Conservation (phyloP, 1,139 yeast genomes). For the Saccharomycopsis phalli region DNA sequence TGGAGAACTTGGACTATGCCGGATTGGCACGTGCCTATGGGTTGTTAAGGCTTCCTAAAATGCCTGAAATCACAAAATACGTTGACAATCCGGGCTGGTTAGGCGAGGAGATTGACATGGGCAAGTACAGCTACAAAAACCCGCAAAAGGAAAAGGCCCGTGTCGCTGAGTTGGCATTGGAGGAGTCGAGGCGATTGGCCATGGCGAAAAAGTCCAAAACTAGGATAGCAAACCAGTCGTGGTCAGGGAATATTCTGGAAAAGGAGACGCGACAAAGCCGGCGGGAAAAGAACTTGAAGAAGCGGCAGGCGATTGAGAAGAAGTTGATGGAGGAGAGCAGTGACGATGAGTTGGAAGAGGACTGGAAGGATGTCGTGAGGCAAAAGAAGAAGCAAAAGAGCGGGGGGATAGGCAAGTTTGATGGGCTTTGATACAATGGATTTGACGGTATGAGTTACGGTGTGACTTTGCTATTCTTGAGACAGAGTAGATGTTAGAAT, state of each 20-base stretch:
- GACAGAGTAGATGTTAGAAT: too few relatives aligned
- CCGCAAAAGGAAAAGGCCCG: slow-evolving; percentile 55
- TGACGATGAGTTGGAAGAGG: slow-evolving; percentile 46
- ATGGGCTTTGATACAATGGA: slow-evolving; percentile 49
- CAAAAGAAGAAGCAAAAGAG: slow-evolving; percentile 51
- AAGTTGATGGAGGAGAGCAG: slow-evolving; percentile 36
- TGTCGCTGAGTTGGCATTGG: slow-evolving; percentile 45
- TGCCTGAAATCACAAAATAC: slow-evolving; percentile 75
- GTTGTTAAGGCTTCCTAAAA: slow-evolving; percentile 72
- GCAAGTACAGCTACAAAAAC: slow-evolving; percentile 56
- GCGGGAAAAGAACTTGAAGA: slow-evolving; percentile 52
- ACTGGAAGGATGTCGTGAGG: slow-evolving; percentile 82
- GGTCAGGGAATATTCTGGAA: slow-evolving; percentile 65
- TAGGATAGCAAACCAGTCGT: slow-evolving; percentile 54
- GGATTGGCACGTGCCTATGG: slow-evolving; percentile 75
- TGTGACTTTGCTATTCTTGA: too few relatives aligned
- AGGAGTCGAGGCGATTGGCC: slow-evolving; percentile 29
- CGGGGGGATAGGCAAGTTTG: slow-evolving; percentile 44
- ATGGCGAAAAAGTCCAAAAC: slow-evolving; percentile 43
- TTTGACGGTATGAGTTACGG: too few relatives aligned
- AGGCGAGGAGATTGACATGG: slow-evolving; percentile 54
- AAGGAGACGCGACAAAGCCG: slow-evolving; percentile 60
- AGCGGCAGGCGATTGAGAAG: slow-evolving; percentile 55
- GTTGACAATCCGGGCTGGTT: slow-evolving; percentile 63
- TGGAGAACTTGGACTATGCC: slow-evolving; percentile 60